Base-by-base conservation (phyloP, 345 rosid species). In the Cardamine chenopodiifolia region DNA sequence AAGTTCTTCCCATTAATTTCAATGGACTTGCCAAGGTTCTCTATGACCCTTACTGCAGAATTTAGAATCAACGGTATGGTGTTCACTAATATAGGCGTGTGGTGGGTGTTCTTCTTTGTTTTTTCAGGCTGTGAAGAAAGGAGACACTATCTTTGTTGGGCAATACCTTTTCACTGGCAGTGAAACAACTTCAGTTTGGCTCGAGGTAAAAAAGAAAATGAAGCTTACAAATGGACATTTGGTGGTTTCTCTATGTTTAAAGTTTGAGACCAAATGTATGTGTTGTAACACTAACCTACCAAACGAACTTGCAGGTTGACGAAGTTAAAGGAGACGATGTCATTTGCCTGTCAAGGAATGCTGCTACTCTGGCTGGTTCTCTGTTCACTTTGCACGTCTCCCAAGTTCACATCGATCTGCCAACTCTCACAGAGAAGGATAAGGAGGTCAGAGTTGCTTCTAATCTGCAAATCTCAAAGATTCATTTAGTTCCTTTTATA, bases 141-240 rank as follows among this genome's bases (percentile, higher is more conserved):
- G 99, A 62, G 99, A 95, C 80, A 95, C 99, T 72, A 90, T 92
- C 79, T 95, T 92, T 71, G 63, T 89, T 50, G 99, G 99, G 45
- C 99, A 92, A 23, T 90, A 95, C 87, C 80, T 92, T 35, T 95
- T 95, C 85, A 90, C 99, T 45, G 97, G 99, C 56, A 92, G 97
- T 82, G 99, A 95, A 84, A 90, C 97, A 60, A 92, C 97, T 70
- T 92, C 99, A 52, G 99, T 90, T 1, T 95, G 97, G 97, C 89
- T 90, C 58, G 99, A 95, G 99, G 97, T 92, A 79, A 76, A 25
- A n/a, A n/a, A n/a, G 56, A 23, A 45, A 23, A 26, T 26, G 1
- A 48, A 63, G 65, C 60, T 53, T 7, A 26, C 8, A 0, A 54
- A 48, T 61, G 32, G 32, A n/a, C 1, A 1, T 56, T 48, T 56